Conservation (phyloP, 2,329 filamentous ascomycete species). For the Fonsecaea monophora region DNA sequence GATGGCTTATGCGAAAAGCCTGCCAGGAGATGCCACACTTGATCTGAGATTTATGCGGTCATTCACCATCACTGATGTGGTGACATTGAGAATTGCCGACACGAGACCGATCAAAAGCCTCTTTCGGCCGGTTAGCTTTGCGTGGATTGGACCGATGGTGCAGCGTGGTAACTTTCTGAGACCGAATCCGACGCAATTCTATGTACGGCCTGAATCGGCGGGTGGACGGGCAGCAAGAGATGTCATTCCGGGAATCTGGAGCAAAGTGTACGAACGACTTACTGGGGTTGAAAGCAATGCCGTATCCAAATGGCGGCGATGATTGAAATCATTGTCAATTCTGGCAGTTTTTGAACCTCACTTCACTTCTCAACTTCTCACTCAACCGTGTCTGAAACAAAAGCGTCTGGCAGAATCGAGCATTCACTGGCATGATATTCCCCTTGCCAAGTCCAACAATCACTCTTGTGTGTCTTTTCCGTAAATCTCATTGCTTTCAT, state of each 20-base stretch:
- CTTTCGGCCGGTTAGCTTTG: slow-evolving; percentile 51
- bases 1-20: slow-evolving; percentile 51
- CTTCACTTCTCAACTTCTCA: slow-evolving; percentile 6
- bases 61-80: slow-evolving; percentile 51
- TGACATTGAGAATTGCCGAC: slow-evolving; percentile 52
- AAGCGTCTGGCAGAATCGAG: not conserved
- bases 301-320: slow-evolving; percentile 35
- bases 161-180: slow-evolving; percentile 48
- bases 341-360: slow-evolving; percentile 9
- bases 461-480: not conserved
- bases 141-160: slow-evolving; percentile 46
- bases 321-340: slow-evolving; percentile 3
- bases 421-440: slow-evolving; percentile 11
- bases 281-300: slow-evolving; percentile 34
- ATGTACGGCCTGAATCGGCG: slow-evolving; percentile 46
- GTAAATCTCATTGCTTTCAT: not conserved
- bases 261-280: slow-evolving; percentile 51
- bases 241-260: slow-evolving; percentile 53
- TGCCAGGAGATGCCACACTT: slow-evolving; percentile 53
- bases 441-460: not conserved
- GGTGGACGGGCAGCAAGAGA: slow-evolving; percentile 44
- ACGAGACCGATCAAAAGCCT: slow-evolving; percentile 46
- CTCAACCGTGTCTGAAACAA: not conserved
- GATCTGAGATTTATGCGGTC: slow-evolving; percentile 56
- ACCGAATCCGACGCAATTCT: slow-evolving; percentile 50